These are phyloP conservation scores for Omphalea diandra DNA, from an alignment of 441 rosid species.

Conservation along the genomic window DNA sequence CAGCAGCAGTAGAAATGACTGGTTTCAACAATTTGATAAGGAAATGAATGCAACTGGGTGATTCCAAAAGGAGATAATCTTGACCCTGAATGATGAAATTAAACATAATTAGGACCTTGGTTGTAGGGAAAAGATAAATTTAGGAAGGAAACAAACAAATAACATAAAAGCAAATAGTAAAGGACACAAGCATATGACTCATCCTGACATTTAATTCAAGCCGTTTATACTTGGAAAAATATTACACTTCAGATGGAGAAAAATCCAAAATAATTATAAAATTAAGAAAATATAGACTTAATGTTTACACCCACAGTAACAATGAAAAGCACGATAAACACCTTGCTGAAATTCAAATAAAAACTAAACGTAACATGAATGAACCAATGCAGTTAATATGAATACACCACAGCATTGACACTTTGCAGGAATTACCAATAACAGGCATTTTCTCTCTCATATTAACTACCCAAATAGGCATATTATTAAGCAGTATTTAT, in stretches of 20 bases:
- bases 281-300: background rate
- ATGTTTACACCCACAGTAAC: background rate
- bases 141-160: background rate
- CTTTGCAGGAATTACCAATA: background rate
- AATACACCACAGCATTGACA: background rate
- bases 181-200: background rate
- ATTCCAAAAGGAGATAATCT: constrained; percentile 86
- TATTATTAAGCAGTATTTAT: background rate
- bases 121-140: background rate
- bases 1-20: constrained; percentile 42
- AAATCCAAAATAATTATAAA: no score
- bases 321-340: background rate
- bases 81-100: constrained; percentile 64
- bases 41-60: constrained; percentile 64
- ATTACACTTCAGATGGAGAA: no score
- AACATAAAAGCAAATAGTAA: background rate
- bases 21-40: constrained; percentile 88
- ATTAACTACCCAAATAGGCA: background rate
- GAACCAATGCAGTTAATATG: background rate
- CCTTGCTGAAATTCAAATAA: background rate
- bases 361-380: background rate
- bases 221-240: no score
- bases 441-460: background rate
- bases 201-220: no score
- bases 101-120: background rate